A percentile compares a stretch with the other conserved stretches of the same genome.
These are phyloP conservation scores for Cryptococcus maquisensis DNA, from an alignment of 1,284 basidiomycete species.

Conservation along the genomic window DNA sequence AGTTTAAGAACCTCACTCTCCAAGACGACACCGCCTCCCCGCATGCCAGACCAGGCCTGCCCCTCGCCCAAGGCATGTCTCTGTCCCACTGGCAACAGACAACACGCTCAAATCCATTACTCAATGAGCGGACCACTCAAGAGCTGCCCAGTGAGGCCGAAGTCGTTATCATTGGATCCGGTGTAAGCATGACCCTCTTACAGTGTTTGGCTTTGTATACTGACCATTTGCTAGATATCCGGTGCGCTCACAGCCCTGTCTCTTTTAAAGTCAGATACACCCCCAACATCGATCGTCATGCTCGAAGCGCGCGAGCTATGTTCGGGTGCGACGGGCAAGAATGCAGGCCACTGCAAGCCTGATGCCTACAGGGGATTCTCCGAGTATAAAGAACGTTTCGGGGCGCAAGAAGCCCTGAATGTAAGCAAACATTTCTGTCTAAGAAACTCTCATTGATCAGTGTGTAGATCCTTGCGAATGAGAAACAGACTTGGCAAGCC, in stretches of 20 bases:
- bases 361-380: constrained; percentile 30
- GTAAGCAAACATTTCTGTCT: constrained; percentile 6
- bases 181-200: constrained; percentile 11
- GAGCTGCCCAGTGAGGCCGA: constrained; percentile 14
- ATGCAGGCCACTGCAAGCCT: constrained; percentile 34
- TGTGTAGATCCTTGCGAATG: constrained; percentile 21
- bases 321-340: constrained; percentile 31
- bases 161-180: constrained; percentile 23
- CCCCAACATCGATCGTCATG: constrained; percentile 15
- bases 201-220: neutral
- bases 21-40: no score
- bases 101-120: constrained; percentile 12
- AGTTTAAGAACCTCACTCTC: no score
- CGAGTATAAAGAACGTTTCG: constrained; percentile 7
- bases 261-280: constrained; percentile 17
- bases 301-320: constrained; percentile 34
- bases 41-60: neutral
- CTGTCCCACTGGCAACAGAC: constrained; percentile 12
- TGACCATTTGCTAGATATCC: constrained; percentile 7
- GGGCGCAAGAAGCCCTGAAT: constrained; percentile 22
- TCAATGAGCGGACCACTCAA: constrained; percentile 13
- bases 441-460: neutral
- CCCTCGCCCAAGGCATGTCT: constrained; percentile 8
- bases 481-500: constrained; percentile 18
- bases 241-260: constrained; percentile 25